These are phyloP conservation scores for Sechiopsis laciniata DNA, from an alignment of 306 rosid genomes.

Conservation along the genomic window DNA sequence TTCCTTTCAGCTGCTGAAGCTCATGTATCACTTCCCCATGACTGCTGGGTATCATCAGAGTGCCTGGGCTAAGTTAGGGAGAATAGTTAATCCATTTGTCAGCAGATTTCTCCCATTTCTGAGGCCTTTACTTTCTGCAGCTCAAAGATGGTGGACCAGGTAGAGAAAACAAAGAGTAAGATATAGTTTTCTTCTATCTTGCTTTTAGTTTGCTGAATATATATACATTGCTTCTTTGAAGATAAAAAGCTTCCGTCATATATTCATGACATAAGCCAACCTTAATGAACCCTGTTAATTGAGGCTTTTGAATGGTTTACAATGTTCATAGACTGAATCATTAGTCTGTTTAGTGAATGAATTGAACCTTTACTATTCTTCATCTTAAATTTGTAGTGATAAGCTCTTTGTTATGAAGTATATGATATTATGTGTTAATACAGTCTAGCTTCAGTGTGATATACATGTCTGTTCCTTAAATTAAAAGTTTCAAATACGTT, in stretches of 20 bases:
- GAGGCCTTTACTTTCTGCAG: conserved; percentile 57
- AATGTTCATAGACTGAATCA: too few species aligned
- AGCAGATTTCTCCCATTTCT: conserved; percentile 55
- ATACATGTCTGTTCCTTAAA: too few species aligned
- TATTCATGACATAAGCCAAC: conserved; percentile 1
- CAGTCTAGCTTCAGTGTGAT: too few species aligned
- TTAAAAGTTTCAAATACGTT: too few species aligned
- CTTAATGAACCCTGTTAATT: conserved; percentile 15
- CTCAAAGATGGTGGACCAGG: conserved; percentile 88
- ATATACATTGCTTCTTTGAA: neutral
- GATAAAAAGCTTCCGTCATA: neutral
- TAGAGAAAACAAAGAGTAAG: conserved; percentile 28
- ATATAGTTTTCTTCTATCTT: neutral
- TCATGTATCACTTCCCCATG: conserved; percentile 81
- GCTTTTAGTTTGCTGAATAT: neutral
- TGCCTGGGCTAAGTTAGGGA: conserved; percentile 77
- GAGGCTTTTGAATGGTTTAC: neutral
- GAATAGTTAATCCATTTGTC: conserved; percentile 48
- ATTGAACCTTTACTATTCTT: neutral
- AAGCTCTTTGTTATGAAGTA: too few species aligned
- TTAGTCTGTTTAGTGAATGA: neutral
- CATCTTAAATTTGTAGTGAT: neutral
- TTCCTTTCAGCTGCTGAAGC: conserved; percentile 60
- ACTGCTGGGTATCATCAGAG: conserved; percentile 75
- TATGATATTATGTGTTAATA: too few species aligned